Conservation (phyloP, 306 rosid genomes). For the Vachellia collinsii region DNA sequence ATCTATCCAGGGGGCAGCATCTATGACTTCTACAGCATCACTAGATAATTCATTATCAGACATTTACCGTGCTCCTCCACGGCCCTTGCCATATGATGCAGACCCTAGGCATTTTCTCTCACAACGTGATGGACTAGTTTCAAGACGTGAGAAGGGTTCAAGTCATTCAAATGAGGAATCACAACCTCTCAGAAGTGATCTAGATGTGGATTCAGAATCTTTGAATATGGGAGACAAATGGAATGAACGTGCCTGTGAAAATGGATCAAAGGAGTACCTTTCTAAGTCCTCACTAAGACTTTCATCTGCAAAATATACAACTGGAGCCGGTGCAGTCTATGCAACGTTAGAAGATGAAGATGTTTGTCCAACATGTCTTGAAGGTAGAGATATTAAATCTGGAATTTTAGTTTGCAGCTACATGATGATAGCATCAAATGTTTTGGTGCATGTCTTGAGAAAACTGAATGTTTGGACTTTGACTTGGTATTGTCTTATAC, state of each 20-base stretch:
- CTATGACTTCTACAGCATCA: slow-evolving; percentile 73
- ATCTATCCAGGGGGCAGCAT: slow-evolving; percentile 79
- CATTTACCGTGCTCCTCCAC: slow-evolving; percentile 92
- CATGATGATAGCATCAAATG: background rate
- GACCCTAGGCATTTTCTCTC: slow-evolving; percentile 73
- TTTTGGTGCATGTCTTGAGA: slow-evolving; percentile 21
- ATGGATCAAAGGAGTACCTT: slow-evolving; percentile 70
- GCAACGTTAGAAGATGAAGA: slow-evolving; percentile 87
- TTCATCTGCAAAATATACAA: slow-evolving; percentile 60
- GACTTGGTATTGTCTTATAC: background rate
- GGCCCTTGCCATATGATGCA: slow-evolving; percentile 95
- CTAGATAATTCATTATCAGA: slow-evolving; percentile 81
- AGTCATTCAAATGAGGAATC: slow-evolving; percentile 87
- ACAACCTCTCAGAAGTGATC: slow-evolving; percentile 81
- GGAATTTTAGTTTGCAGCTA: slow-evolving; percentile 18
- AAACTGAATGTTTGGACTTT: slow-evolving; percentile 8
- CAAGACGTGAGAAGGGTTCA: slow-evolving; percentile 91
- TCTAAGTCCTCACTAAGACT: slow-evolving; percentile 67
- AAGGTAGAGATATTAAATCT: slow-evolving; percentile 57
- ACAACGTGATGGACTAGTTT: slow-evolving; percentile 79
- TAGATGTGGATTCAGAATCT: slow-evolving; percentile 66
- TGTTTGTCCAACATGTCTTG: slow-evolving; percentile 97
- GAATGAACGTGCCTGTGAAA: slow-evolving; percentile 73
- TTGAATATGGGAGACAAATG: slow-evolving; percentile 70
- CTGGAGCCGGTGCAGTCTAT: slow-evolving; percentile 57